A percentile compares a stretch with the other conserved stretches of the same genome.
phyloP scores from a whole-genome alignment of 768 basidiomycete genomes.

The Chiua virens region DNA sequence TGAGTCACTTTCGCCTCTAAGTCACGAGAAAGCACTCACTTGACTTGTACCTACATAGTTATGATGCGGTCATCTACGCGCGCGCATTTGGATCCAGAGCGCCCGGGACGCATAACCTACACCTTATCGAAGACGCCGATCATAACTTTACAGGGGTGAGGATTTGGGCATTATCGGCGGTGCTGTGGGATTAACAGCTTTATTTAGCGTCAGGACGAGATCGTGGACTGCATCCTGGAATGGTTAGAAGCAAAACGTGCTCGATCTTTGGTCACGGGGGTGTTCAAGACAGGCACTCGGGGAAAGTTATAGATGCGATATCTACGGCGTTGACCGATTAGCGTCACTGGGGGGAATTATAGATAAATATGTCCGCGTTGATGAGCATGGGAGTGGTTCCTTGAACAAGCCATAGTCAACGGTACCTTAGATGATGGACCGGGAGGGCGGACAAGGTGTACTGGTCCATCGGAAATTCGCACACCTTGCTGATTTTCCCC shows the following conservation, averaged over 20 bases:
- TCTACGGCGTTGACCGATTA: neutral
- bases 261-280: constrained; percentile 55
- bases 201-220: constrained; percentile 56
- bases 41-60: constrained; percentile 47
- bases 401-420: neutral
- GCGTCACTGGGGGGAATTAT: neutral
- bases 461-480: neutral
- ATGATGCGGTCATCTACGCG: constrained; percentile 72
- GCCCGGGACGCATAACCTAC: constrained; percentile 70
- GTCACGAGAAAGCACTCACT: constrained; percentile 1
- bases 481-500: neutral
- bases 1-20: constrained; percentile 35
- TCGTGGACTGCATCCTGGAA: constrained; percentile 64
- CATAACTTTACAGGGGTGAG: constrained; percentile 72
- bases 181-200: constrained; percentile 2
- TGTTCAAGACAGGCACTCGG: constrained; percentile 60
- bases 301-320: constrained; percentile 41
- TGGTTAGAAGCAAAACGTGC: constrained; percentile 58
- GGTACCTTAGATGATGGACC: too few species aligned
- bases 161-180: neutral
- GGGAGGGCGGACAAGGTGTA: too few species aligned
- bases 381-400: neutral
- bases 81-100: constrained; percentile 53
- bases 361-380: neutral
- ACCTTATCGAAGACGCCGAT: constrained; percentile 71